Conservation (phyloP, 768 basidiomycete species). For the Suillus ampliporus region DNA sequence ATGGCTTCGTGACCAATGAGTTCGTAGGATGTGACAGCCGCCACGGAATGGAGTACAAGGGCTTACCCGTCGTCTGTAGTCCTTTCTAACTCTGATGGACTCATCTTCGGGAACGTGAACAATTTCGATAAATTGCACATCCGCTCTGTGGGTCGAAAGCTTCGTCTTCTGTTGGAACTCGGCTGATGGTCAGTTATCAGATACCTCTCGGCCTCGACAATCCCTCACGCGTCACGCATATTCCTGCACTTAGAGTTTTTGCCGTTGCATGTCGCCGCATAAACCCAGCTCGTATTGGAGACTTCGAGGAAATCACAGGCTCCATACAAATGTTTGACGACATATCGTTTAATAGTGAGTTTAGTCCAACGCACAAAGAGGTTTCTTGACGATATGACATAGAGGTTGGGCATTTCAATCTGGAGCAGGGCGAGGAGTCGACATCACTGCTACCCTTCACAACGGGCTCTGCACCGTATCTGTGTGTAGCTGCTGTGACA, state of each 20-base stretch:
- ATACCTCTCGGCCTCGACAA: slow-evolving; percentile 73
- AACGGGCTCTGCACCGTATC: slow-evolving; percentile 43
- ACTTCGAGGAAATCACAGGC: slow-evolving; percentile 50
- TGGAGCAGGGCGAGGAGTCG: slow-evolving; percentile 62
- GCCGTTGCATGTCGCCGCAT: slow-evolving; percentile 68
- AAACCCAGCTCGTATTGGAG: slow-evolving; percentile 59
- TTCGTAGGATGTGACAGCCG: slow-evolving; percentile 58
- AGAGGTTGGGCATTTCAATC: slow-evolving; percentile 38
- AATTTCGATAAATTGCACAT: slow-evolving; percentile 83
- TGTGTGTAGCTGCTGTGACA: slow-evolving; percentile 56
- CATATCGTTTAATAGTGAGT: slow-evolving; percentile 64
- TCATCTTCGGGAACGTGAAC: slow-evolving; percentile 69
- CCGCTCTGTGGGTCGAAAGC: slow-evolving; percentile 59
- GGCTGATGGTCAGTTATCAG: slow-evolving; percentile 42
- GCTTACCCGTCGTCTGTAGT: slow-evolving; percentile 60
- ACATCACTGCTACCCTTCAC: slow-evolving; percentile 51
- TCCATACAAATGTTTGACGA: slow-evolving; percentile 74
- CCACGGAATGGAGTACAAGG: slow-evolving; percentile 53
- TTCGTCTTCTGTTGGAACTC: slow-evolving; percentile 1
- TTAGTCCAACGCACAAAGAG: too few species aligned
- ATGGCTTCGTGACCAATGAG: slow-evolving; percentile 9
- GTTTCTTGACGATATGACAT: slow-evolving; percentile 9
- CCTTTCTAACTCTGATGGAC: slow-evolving; percentile 55
- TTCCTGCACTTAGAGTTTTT: slow-evolving; percentile 57
- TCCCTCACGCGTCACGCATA: slow-evolving; percentile 71